Base-by-base conservation (phyloP, 345 rosid species). In the Rhodamnia rubescens region DNA sequence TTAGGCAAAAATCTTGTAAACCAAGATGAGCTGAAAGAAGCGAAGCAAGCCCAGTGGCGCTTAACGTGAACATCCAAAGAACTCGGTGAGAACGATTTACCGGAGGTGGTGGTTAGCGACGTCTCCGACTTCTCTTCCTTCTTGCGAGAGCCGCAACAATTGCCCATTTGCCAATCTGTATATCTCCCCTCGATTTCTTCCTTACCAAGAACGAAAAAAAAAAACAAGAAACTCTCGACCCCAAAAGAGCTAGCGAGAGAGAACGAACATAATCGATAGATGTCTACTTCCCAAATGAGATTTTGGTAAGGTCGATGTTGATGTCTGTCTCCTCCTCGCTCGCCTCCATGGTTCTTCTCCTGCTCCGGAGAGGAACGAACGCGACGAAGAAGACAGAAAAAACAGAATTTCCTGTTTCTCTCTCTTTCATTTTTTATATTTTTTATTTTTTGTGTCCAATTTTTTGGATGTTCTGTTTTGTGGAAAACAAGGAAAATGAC, bases 131-230 rank as follows among this genome's bases (percentile, higher is more conserved):
- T 87, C 78, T 54, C 85, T 24, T 57, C 85, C 80, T 80, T 85
- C 55, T n/a, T 29, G 81, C 59, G 81, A 51, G 74, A 47, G 18
- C 85, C 83, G 44, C 14, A 86, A 81, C 91, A 89, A 89, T 89
- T 86, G 55, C 91, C 89, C 91, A 86, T 86, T 44, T 56, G 53
- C 78, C 82, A 69, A 53, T 53, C 82, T 29, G 27, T 52, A 32
- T 74, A 10, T 82, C 29, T 26, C 57, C 51, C 69, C 57, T 40
- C 61, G 8, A 10, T 29, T 47, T 44, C 16, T 52, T 44, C 26
- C 59, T 52, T 36, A 29, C 27, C 27, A 53, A 55, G 13, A 47
- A 47, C 8, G 18, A 9, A 29, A 12, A 6, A 27, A 55, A 7
- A 24, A 11, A 27, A 14, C 24, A 11, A 51, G 53, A 69, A 59